Percentiles rank a stretch among this genome's conserved stretches.
phyloP scores from a whole-genome alignment of 2,329 filamentous ascomycete genomes.

The Penicillium nordicum region DNA sequence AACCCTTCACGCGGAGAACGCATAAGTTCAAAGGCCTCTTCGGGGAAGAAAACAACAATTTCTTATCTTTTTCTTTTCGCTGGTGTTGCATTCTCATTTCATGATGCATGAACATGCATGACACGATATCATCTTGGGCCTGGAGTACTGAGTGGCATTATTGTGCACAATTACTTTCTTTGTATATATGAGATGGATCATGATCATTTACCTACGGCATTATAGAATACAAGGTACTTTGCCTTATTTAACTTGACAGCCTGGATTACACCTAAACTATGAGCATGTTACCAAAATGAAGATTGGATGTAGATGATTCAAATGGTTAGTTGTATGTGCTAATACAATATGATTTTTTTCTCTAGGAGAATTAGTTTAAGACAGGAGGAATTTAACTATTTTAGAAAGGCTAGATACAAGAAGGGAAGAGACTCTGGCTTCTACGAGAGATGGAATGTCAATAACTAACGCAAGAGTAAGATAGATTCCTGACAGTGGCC shows the following conservation, averaged over 20 bases:
- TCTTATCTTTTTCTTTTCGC: slow-evolving; percentile 28
- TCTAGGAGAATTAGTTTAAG: no score
- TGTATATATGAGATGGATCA: neutral
- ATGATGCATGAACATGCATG: slow-evolving; percentile 8
- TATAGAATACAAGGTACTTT: neutral
- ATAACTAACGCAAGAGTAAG: neutral
- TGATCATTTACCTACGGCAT: neutral
- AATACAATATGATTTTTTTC: no score
- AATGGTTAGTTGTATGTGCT: no score
- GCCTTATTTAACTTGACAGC: neutral
- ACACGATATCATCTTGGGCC: slow-evolving; percentile 5
- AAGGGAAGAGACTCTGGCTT: no score
- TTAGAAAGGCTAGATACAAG: no score
- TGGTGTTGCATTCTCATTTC: slow-evolving; percentile 2
- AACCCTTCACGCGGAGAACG: slow-evolving; percentile 29
- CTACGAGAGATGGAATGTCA: no score
- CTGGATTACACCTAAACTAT: no score
- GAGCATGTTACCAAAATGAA: no score
- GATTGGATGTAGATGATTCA: no score
- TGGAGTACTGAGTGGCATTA: slow-evolving; percentile 9
- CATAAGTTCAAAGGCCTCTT: slow-evolving; percentile 11
- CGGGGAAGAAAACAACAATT: neutral
- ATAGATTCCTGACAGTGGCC: neutral
- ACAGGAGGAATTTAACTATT: no score
- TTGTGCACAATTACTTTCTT: slow-evolving; percentile 1